phyloP scores from a whole-genome alignment of 495 filamentous ascomycete species.

The Evansstolkia leycettana region DNA sequence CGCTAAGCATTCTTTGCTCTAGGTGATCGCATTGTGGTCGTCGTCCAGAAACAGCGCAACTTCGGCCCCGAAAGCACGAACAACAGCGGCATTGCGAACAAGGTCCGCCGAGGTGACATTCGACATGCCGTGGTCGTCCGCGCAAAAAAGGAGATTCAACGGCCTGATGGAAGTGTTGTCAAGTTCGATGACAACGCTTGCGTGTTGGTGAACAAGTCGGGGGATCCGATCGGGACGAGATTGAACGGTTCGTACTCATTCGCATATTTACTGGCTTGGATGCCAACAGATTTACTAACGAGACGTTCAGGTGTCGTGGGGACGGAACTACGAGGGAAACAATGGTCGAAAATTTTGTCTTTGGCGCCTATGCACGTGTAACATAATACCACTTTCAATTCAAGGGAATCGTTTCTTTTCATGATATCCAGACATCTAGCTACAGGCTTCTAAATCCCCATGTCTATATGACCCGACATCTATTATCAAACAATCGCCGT shows the following conservation, averaged over 20 bases:
- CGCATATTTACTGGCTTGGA: not conserved
- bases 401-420: conserved; percentile 23
- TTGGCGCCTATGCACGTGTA: conserved; percentile 90
- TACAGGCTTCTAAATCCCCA: not conserved
- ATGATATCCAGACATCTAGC: conserved; percentile 5
- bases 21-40: conserved; percentile 96
- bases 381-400: conserved; percentile 20
- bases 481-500: not conserved
- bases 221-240: conserved; percentile 87
- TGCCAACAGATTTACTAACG: conserved; percentile 15
- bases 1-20: not conserved
- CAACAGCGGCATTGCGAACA: conserved; percentile 58
- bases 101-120: conserved; percentile 93
- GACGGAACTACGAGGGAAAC: conserved; percentile 69
- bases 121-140: conserved; percentile 93
- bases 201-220: conserved; percentile 92
- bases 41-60: conserved; percentile 88
- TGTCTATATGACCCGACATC: not conserved
- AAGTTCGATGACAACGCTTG: conserved; percentile 97
- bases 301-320: conserved; percentile 60
- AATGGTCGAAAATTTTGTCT: conserved; percentile 97
- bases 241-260: conserved; percentile 74
- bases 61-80: conserved; percentile 52
- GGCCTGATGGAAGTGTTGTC: conserved; percentile 78
- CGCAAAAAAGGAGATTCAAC: conserved; percentile 72